These are phyloP conservation scores for Thuidium tamariscinum DNA, from an alignment of 225 moss, liverwort and hornwort genomes.

Conservation along the genomic window DNA sequence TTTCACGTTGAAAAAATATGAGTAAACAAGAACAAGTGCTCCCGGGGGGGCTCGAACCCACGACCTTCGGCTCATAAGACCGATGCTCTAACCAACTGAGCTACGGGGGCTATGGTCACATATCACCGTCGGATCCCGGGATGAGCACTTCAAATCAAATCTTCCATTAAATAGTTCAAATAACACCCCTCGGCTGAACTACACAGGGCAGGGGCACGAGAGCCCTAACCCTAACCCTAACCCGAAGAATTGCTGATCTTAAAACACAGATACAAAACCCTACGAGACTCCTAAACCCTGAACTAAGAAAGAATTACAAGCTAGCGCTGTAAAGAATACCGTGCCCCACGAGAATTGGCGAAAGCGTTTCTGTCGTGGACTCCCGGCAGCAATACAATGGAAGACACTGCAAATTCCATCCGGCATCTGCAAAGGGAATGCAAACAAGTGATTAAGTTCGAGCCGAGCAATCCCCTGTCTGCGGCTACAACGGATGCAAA, in stretches of 20 bases:
- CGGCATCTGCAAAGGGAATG: background rate
- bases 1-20: background rate
- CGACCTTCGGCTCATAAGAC: constrained; percentile 42
- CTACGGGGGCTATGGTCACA: background rate
- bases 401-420: background rate
- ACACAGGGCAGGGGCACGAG: fast-evolving
- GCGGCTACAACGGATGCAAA: background rate
- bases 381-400: background rate
- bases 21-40: background rate
- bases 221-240: background rate
- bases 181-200: fast-evolving
- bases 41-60: constrained; percentile 36
- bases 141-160: fast-evolving
- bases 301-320: background rate
- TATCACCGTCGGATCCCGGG: fast-evolving
- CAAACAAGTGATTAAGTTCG: background rate
- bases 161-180: fast-evolving
- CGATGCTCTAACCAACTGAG: constrained; percentile 35
- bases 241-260: no score
- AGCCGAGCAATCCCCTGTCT: background rate
- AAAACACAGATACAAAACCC: background rate
- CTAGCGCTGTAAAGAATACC: background rate
- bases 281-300: background rate
- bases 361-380: no score
- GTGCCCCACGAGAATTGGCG: background rate